Conservation (phyloP, 73 alveolate species). For the Paramecium biaurelia region DNA sequence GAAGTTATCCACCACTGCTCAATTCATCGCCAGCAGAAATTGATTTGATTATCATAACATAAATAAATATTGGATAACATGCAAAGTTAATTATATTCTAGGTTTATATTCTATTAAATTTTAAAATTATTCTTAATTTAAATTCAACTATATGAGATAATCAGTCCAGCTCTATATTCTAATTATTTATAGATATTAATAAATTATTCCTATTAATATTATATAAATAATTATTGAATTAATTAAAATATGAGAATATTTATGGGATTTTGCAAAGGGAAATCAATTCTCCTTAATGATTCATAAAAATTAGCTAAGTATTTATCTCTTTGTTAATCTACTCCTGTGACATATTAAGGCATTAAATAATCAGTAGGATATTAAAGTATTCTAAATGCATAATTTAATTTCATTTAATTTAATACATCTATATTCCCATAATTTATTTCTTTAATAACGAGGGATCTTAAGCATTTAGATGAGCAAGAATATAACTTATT, state of each 20-base stretch:
- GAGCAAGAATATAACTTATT: neutral
- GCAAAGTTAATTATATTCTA: neutral
- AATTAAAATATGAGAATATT: neutral
- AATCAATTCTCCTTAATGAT: neutral
- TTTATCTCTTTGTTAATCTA: neutral
- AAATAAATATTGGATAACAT: slow-evolving; percentile 1
- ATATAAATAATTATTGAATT: neutral
- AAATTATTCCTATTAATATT: neutral
- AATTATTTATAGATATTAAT: too few species aligned
- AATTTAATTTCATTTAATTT: neutral
- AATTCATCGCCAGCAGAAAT: slow-evolving; percentile 49
- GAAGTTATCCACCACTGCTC: slow-evolving; percentile 46
- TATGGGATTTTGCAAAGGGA: neutral
- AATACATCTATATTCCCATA: neutral
- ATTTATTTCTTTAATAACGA: neutral
- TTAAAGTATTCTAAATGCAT: neutral
- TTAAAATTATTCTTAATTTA: neutral
- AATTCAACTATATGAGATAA: too few species aligned
- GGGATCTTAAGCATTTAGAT: neutral
- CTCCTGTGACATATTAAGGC: neutral
- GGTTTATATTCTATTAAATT: neutral
- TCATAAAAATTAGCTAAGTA: neutral
- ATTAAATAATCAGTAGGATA: neutral
- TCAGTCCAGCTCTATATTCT: too few species aligned
- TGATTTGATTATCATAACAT: slow-evolving; percentile 30